Percentiles rank a stretch among this genome's conserved stretches.
These are phyloP conservation scores for Boletus rubropictus DNA, from an alignment of 768 basidiomycete species.

Conservation along the genomic window DNA sequence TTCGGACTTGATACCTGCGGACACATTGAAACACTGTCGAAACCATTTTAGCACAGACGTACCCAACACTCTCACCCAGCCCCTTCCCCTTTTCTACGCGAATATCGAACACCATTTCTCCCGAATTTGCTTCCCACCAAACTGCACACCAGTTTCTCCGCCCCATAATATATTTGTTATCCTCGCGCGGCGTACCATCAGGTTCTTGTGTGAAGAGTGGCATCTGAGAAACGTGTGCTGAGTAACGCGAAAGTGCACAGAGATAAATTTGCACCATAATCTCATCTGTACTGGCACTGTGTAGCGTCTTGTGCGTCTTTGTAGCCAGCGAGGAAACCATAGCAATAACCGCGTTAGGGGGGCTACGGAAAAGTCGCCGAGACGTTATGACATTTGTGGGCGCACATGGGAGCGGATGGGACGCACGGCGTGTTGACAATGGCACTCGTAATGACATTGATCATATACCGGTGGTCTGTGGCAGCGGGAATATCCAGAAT, in stretches of 20 bases:
- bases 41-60: constrained; percentile 19
- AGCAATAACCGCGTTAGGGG: constrained; percentile 64
- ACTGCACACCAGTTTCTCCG: constrained; percentile 83
- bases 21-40: background rate
- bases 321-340: constrained; percentile 77
- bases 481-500: constrained; percentile 38
- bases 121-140: constrained; percentile 48
- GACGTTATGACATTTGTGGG: background rate
- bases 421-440: constrained; percentile 95
- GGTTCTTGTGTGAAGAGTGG: constrained; percentile 76
- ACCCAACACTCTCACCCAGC: constrained; percentile 75
- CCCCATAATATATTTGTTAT: constrained; percentile 81
- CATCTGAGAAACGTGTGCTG: constrained; percentile 39
- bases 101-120: constrained; percentile 75
- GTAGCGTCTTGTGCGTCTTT: constrained; percentile 84
- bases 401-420: background rate
- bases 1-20: constrained; percentile 39
- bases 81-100: constrained; percentile 85
- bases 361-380: constrained; percentile 27
- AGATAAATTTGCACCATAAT: constrained; percentile 52
- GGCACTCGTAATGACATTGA: constrained; percentile 84
- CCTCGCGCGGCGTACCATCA: constrained; percentile 59
- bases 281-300: constrained; percentile 79
- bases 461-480: constrained; percentile 81
- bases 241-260: background rate